phyloP scores from a whole-genome alignment of 1,284 basidiomycete genomes.

The Ganoderma resinaceum region DNA sequence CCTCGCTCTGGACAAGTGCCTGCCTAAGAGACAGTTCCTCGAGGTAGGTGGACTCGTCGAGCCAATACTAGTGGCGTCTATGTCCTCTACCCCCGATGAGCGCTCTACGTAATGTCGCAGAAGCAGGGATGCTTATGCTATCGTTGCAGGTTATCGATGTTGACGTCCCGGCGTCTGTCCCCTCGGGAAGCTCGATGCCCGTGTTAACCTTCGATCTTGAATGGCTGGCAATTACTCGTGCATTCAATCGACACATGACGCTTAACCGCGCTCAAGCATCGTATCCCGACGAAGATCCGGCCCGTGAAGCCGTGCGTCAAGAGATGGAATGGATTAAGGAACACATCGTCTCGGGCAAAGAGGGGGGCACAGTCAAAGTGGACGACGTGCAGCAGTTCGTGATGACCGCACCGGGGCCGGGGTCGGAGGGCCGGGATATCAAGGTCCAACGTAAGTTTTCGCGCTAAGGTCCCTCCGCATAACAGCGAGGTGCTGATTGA shows the following conservation, averaged over 20 bases:
- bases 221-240: conserved; percentile 94
- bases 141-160: conserved; percentile 74
- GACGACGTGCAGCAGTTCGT: conserved; percentile 75
- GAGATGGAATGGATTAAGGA: conserved; percentile 73
- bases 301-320: conserved; percentile 64
- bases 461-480: background rate
- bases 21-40: conserved; percentile 82
- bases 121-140: background rate
- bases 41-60: conserved; percentile 63
- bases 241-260: conserved; percentile 84
- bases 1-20: conserved; percentile 93
- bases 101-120: background rate
- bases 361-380: conserved; percentile 48
- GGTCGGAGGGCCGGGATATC: conserved; percentile 44
- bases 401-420: conserved; percentile 75
- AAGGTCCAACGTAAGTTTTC: conserved; percentile 54
- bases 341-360: conserved; percentile 49
- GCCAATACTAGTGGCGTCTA: background rate
- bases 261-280: conserved; percentile 51
- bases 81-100: background rate
- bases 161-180: conserved; percentile 38
- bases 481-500: conserved; percentile 8
- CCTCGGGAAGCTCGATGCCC: conserved; percentile 17
- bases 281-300: conserved; percentile 67
- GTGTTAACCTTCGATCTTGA: conserved; percentile 78